phyloP scores from a whole-genome alignment of 1,284 basidiomycete species.

The Ceratobasidium sp. region DNA sequence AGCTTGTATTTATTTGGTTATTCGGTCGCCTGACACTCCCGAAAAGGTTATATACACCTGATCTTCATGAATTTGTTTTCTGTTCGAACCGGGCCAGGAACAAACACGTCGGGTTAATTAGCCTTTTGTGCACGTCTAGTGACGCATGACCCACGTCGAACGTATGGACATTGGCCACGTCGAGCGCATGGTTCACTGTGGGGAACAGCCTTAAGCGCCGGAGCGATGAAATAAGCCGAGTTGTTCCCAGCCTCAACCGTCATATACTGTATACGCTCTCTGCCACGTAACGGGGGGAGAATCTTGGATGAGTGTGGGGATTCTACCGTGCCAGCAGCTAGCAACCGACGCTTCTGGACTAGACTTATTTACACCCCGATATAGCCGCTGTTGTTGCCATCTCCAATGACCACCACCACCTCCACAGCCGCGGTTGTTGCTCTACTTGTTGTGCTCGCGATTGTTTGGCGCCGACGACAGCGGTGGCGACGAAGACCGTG shows the following conservation, averaged over 20 bases:
- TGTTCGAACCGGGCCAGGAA: background rate
- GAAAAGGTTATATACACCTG: no score
- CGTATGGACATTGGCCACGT: background rate
- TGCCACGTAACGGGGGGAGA: background rate
- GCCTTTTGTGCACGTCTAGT: background rate
- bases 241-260: background rate
- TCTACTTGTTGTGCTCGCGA: slow-evolving; percentile 4
- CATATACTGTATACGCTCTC: background rate
- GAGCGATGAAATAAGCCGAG: background rate
- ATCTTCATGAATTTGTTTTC: no score
- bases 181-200: background rate
- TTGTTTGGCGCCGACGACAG: slow-evolving; percentile 31
- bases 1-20: no score
- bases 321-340: background rate
- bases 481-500: slow-evolving; percentile 26
- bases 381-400: background rate
- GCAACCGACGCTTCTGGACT: slow-evolving; percentile 16
- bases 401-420: background rate
- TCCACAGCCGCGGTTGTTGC: background rate
- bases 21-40: no score
- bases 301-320: background rate
- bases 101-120: background rate
- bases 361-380: slow-evolving; percentile 3
- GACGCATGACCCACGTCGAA: background rate
- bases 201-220: slow-evolving; percentile 10